A percentile compares a stretch with the other conserved stretches of the same genome.
These are phyloP conservation scores for Kodamaea sp. DNA, from an alignment of 1,139 yeast species.

Conservation along the genomic window DNA sequence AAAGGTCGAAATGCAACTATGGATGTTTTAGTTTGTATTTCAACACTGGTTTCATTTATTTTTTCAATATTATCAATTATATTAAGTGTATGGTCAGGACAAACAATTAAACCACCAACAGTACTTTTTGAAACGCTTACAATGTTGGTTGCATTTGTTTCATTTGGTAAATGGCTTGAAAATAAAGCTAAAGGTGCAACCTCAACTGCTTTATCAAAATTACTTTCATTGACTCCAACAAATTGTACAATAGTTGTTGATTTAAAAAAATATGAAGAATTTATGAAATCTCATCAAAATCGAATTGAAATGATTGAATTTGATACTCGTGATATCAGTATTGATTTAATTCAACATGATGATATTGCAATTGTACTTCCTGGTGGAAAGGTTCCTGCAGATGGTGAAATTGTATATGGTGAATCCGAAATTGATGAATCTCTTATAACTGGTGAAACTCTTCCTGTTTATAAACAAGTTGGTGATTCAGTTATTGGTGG, in stretches of 20 bases:
- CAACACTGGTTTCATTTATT: slow-evolving; percentile 73
- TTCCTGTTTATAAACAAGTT: slow-evolving; percentile 58
- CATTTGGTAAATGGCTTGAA: slow-evolving; percentile 87
- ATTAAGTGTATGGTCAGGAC: slow-evolving; percentile 38
- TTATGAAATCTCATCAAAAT: slow-evolving; percentile 8
- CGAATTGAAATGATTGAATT: slow-evolving; percentile 12
- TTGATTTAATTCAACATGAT: slow-evolving; percentile 71
- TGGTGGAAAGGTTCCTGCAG: slow-evolving; percentile 89
- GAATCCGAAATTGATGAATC: slow-evolving; percentile 85
- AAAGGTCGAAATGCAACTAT: slow-evolving; percentile 72
- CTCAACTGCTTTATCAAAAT: slow-evolving; percentile 76
- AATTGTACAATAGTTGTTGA: slow-evolving; percentile 62
- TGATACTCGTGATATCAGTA: slow-evolving; percentile 41
- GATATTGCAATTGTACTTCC: slow-evolving; percentile 80
- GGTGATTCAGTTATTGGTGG: slow-evolving; percentile 84
- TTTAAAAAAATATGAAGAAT: slow-evolving; percentile 24
- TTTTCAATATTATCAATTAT: slow-evolving; percentile 66
- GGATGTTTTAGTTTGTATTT: slow-evolving; percentile 86
- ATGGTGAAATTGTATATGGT: slow-evolving; percentile 77
- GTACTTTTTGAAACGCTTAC: slow-evolving; percentile 84
- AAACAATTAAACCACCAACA: slow-evolving; percentile 50
- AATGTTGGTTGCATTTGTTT: slow-evolving; percentile 79
- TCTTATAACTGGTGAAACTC: slow-evolving; percentile 83
- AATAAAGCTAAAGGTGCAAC: slow-evolving; percentile 93
- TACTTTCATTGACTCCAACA: slow-evolving; percentile 78